Conservation (phyloP, 371 early-diverging fungal species). For the Nosema muscidifuracis region DNA sequence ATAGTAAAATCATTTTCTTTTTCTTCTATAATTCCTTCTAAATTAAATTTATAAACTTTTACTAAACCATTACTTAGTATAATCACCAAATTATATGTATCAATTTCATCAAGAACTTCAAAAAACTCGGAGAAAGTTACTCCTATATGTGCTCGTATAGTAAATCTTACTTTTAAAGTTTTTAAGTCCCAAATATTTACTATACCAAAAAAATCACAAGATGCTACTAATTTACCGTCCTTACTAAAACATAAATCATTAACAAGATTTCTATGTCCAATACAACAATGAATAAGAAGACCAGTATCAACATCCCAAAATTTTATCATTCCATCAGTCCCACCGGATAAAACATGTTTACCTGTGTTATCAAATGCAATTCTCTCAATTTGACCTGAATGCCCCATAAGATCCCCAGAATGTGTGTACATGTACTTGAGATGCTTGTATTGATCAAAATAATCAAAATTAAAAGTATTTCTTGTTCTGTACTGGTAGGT, state of each 20-base stretch:
- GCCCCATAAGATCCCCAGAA: constrained; percentile 41
- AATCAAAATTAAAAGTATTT: background rate
- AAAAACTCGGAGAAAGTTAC: constrained; percentile 59
- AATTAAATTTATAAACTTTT: constrained; percentile 26
- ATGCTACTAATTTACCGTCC: constrained; percentile 51
- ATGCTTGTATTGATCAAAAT: background rate
- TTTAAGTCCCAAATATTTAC: constrained; percentile 49
- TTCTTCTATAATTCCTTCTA: constrained; percentile 20
- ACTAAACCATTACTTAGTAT: constrained; percentile 45
- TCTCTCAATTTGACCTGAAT: constrained; percentile 57
- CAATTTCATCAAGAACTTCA: constrained; percentile 11
- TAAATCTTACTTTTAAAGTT: constrained; percentile 16
- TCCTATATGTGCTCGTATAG: constrained; percentile 16
- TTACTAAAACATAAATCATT: constrained; percentile 56
- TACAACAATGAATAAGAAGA: constrained; percentile 45
- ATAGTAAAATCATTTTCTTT: constrained; percentile 35
- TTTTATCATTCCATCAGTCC: constrained; percentile 62
- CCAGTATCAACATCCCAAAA: constrained; percentile 52
- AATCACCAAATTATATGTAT: constrained; percentile 37
- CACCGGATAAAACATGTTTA: constrained; percentile 56
- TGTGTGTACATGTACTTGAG: constrained; percentile 14
- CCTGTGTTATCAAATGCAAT: constrained; percentile 54
- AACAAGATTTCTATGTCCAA: constrained; percentile 49
- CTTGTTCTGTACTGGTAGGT: constrained; percentile 19
- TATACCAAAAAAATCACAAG: constrained; percentile 56